These are phyloP conservation scores for Arabidopsis suecica DNA, from an alignment of 345 rosid genomes.

Conservation along the genomic window DNA sequence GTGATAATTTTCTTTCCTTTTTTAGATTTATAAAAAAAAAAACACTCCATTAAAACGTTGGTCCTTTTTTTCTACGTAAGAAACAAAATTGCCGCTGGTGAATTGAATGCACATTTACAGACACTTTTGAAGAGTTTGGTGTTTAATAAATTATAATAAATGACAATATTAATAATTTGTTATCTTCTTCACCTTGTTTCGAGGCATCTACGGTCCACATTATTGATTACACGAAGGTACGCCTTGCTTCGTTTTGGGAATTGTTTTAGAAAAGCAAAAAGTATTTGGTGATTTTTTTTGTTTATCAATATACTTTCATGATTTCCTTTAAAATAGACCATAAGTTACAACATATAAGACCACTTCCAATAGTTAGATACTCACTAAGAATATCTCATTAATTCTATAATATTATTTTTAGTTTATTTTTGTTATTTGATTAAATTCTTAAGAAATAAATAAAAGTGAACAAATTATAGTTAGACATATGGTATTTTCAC, in stretches of 20 bases:
- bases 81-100: constrained; percentile 42
- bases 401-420: no score
- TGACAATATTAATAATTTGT: constrained; percentile 28
- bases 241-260: constrained; percentile 2
- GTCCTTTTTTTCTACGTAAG: constrained; percentile 3
- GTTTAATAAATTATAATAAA: constrained; percentile 37
- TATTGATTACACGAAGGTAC: constrained; percentile 11
- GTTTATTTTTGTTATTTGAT: no score
- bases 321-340: not conserved
- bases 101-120: constrained; percentile 41
- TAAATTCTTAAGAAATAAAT: no score
- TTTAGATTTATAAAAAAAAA: not conserved
- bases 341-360: no score
- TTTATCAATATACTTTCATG: not conserved
- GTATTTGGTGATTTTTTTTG: not conserved
- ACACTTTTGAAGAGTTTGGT: constrained; percentile 38
- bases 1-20: not conserved
- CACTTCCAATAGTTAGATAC: no score
- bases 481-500: no score
- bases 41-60: not conserved
- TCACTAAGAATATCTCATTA: no score
- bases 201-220: constrained; percentile 39
- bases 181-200: constrained; percentile 34
- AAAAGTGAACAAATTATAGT: no score
- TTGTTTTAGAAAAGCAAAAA: constrained; percentile 9